A percentile compares a stretch with the other conserved stretches of the same genome.
phyloP scores from a whole-genome alignment of 805 yeast species.

The Metschnikowia kofuensis region DNA sequence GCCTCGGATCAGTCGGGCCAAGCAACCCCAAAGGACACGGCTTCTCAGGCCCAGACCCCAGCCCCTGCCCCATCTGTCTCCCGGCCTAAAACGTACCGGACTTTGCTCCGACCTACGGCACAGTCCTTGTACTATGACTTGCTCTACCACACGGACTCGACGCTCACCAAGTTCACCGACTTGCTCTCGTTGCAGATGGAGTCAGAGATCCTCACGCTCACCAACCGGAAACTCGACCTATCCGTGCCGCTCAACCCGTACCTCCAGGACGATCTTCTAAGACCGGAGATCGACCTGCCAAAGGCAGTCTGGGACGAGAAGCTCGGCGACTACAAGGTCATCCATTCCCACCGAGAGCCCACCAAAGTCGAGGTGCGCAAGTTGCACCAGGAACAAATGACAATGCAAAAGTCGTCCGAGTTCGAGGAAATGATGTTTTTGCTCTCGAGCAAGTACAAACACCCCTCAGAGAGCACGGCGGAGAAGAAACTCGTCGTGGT shows the following conservation, averaged over 20 bases:
- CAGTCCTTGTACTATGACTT: slow-evolving; percentile 81
- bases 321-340: slow-evolving; percentile 30
- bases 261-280: slow-evolving; percentile 41
- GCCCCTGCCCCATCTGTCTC: neutral
- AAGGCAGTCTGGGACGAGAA: slow-evolving; percentile 41
- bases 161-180: slow-evolving; percentile 75
- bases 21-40: neutral
- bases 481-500: slow-evolving; percentile 41
- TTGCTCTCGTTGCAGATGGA: slow-evolving; percentile 77
- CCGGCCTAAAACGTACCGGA: slow-evolving; percentile 71
- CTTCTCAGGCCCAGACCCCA: neutral
- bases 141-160: slow-evolving; percentile 74
- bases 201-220: slow-evolving; percentile 76
- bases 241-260: slow-evolving; percentile 73
- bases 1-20: neutral
- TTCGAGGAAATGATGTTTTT: slow-evolving; percentile 84
- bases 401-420: slow-evolving; percentile 67
- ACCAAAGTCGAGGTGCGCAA: slow-evolving; percentile 28
- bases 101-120: slow-evolving; percentile 77
- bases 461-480: slow-evolving; percentile 33
- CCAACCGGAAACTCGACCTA: slow-evolving; percentile 74
- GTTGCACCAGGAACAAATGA: slow-evolving; percentile 41
- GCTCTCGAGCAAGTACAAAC: slow-evolving; percentile 38
- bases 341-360: slow-evolving; percentile 32
- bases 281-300: slow-evolving; percentile 49